Evolutionary conservation across 805 yeast species (phyloP).

Genomic region (Wickerhamiella azyma): DNA sequence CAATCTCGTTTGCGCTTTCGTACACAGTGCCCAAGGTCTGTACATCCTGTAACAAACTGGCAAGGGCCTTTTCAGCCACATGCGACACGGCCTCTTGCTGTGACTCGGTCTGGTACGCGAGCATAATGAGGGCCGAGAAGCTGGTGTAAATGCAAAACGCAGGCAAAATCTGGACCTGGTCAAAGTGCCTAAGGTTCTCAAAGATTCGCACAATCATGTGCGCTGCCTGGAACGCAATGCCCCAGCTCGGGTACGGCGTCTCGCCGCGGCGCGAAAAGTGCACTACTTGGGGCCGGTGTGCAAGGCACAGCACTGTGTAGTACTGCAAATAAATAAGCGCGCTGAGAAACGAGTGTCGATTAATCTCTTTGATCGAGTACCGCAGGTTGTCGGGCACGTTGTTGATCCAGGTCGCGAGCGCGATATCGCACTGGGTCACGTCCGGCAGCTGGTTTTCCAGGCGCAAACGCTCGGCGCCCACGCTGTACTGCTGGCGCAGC

Average conservation of each 20-base stretch:
- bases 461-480: slow-evolving; percentile 44
- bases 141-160: slow-evolving; percentile 45
- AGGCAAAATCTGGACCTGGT: slow-evolving; percentile 40
- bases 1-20: slow-evolving; percentile 10
- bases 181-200: slow-evolving; percentile 38
- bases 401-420: slow-evolving; percentile 66
- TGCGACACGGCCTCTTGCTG: slow-evolving; percentile 26
- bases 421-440: slow-evolving; percentile 52
- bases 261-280: slow-evolving; percentile 14
- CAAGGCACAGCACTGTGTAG: slow-evolving; percentile 55
- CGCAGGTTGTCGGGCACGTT: slow-evolving; percentile 49
- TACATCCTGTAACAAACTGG: slow-evolving; percentile 20
- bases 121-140: slow-evolving; percentile 54
- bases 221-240: slow-evolving; percentile 71
- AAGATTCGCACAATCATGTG: slow-evolving; percentile 56
- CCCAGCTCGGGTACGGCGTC: slow-evolving; percentile 52
- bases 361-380: slow-evolving; percentile 41
- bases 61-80: slow-evolving; percentile 28
- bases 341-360: slow-evolving; percentile 40
- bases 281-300: slow-evolving; percentile 51
- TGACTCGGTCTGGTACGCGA: slow-evolving; percentile 51
- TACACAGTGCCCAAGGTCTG: slow-evolving; percentile 25
- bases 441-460: slow-evolving; percentile 33
- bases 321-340: slow-evolving; percentile 54
- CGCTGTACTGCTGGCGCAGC: slow-evolving; percentile 54